Evolutionary conservation across 2,329 filamentous ascomycete genomes (phyloP), one percentile per base, ranked within the genome.

Genomic region (Grosmannia clavigera): DNA sequence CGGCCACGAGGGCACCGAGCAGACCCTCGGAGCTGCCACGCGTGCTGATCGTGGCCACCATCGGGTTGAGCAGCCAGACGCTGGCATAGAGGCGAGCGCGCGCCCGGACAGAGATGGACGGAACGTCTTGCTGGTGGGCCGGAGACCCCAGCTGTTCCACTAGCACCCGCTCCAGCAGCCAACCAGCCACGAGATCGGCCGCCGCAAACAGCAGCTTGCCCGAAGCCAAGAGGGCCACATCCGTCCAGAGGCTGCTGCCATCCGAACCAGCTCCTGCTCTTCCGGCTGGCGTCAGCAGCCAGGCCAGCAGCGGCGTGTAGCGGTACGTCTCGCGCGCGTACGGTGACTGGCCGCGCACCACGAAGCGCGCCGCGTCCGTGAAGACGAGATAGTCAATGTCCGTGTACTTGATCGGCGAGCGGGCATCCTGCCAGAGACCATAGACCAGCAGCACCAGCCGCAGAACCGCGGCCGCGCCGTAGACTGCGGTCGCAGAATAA

Each of bases 331-430:
- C 92, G 59, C 94, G 84, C 50, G 82, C 81, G 71, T 99, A 99
- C 1, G 94, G 94, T 0, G 88, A 89, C 55, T 76, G 74, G 43
- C 58, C 61, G n/a, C 73, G 76, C 3, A 85, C 75, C 52, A 90
- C 73, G 72, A 88, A 92, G 65, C 88, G 87, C 2, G 94, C 84
- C 31, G 94, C 94, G 72, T 97, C 92, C 56, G 94, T 97, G 78
- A 99, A 99, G 71, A 99, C 94, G 65, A 91, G 85, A 74, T 99
- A 99, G 78, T 99, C 94, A 68, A 99, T 96, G 74, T 99, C 94
- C 58, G 94, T 99, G 77, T 97, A 99, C 75, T 97, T 97, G 69
- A 99, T 76, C 16, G 92, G 86, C 9, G 91, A 95, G 74, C 92
- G 81, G 62, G 90, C 86, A 74, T 99, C 94, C 76, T 99, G 94